Evolutionary conservation across 495 filamentous ascomycete genomes (phyloP).

Genomic region (Xylaria venustula): DNA sequence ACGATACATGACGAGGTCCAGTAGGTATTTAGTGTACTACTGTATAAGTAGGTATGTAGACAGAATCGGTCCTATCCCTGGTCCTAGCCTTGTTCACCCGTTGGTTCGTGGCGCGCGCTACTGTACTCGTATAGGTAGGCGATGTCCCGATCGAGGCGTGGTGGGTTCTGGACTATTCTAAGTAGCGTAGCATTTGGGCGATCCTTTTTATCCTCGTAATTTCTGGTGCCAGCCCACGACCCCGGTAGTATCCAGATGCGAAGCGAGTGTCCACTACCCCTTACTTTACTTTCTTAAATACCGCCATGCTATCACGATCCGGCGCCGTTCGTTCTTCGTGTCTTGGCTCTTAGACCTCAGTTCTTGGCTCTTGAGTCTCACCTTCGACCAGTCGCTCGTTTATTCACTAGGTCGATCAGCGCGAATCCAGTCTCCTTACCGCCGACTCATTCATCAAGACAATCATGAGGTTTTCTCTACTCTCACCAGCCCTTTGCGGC

Average conservation of each 20-base stretch:
- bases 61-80: not conserved
- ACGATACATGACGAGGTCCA: too few relatives aligned
- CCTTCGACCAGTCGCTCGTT: conserved; percentile 11
- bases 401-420: not conserved
- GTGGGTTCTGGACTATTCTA: not conserved
- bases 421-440: not conserved
- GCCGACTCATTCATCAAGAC: not conserved
- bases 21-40: too few relatives aligned
- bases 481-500: conserved; percentile 14
- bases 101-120: conserved; percentile 6
- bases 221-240: not conserved
- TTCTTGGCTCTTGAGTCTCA: not conserved
- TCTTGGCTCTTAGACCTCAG: not conserved
- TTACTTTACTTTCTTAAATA: conserved; percentile 10
- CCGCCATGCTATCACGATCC: conserved; percentile 7
- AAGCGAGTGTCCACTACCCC: not conserved
- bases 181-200: not conserved
- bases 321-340: not conserved
- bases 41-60: not conserved
- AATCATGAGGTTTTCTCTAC: conserved; percentile 14
- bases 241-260: conserved; percentile 1
- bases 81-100: not conserved
- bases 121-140: not conserved
- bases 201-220: conserved; percentile 13
- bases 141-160: not conserved